Evolutionary conservation across 2,329 filamentous ascomycete species (phyloP), one percentile per base, ranked within the genome.

Genomic region (Ophiocordyceps camponoti-saundersi): DNA sequence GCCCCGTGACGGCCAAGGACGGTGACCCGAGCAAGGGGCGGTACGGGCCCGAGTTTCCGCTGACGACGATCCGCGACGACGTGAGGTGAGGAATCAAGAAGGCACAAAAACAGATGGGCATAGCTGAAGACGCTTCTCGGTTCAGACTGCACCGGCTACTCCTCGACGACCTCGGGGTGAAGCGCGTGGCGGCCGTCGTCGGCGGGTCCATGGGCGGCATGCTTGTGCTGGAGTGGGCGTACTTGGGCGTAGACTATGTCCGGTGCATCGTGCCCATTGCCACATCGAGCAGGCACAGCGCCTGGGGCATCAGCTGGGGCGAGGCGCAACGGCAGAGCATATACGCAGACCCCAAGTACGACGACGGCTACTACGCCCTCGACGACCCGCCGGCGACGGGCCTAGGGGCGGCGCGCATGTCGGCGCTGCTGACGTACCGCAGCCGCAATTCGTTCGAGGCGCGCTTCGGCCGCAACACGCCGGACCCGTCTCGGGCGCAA

Each of bases 321-420:
- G 86, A 92, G 61, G 85, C 85, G 3, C 86, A 93, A 62, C 74
- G 86, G 46, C 85, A 92, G 65, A 89, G 84, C 72, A 96, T 98
- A 61, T 98, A 96, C 66, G 89, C 87, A 39, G 92, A 98, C 61
- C 92, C 92, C 30, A 96, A 95, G 68, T 98, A 98, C 63, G 88
- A 95, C 51, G 89, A 96, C 58, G 92, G 92, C 42, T 96, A 95
- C 66, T 98, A 96, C 61, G 58, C 79, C 1, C 93, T 92, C 56
- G 75, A 84, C 30, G 87, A 96, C 55, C 89, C 89, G 32, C 92
- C 92, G 0, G 71, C 80, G 0, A 83, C 88, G 1, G 92, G 92
- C 1, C 75, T 98, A 2, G 88, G 89, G 13, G 92, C 92, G 8
- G 92, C 92, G 23, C 87, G 92, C 57, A 98, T 98, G 92, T 87